These are phyloP conservation scores for Tulasnella sp. DNA, from an alignment of 768 basidiomycete species.

Conservation along the genomic window DNA sequence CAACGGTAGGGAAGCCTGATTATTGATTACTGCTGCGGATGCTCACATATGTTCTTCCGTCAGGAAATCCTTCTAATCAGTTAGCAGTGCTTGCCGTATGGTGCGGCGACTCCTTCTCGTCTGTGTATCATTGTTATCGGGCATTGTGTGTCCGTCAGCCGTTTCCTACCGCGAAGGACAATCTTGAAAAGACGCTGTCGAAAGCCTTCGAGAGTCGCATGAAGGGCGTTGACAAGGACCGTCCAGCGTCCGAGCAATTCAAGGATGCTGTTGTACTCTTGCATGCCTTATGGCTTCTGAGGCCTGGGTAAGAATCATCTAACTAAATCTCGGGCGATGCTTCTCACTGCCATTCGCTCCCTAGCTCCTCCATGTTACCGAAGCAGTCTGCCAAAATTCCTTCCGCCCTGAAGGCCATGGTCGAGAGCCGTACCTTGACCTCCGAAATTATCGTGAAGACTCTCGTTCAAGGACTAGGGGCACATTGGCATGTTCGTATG, in stretches of 20 bases:
- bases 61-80: conserved; percentile 76
- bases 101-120: conserved; percentile 64
- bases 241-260: conserved; percentile 28
- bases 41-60: conserved; percentile 19
- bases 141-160: conserved; percentile 77
- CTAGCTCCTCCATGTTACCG: conserved; percentile 6
- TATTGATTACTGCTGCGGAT: neutral
- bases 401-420: conserved; percentile 45
- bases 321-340: conserved; percentile 15
- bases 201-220: conserved; percentile 48
- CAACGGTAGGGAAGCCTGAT: conserved; percentile 43
- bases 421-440: conserved; percentile 57
- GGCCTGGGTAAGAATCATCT: conserved; percentile 40
- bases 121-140: conserved; percentile 79
- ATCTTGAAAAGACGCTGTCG: conserved; percentile 57
- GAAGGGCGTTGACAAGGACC: conserved; percentile 26
- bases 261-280: conserved; percentile 64
- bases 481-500: conserved; percentile 76
- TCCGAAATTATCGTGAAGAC: conserved; percentile 65
- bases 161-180: conserved; percentile 79
- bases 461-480: conserved; percentile 62
- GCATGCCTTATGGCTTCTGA: conserved; percentile 55
- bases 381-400: conserved; percentile 30
- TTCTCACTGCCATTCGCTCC: conserved; percentile 13
- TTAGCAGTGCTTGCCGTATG: conserved; percentile 87